Conservation (phyloP, 495 filamentous ascomycete genomes). For the Pseudomonodictys pantanalensis region DNA sequence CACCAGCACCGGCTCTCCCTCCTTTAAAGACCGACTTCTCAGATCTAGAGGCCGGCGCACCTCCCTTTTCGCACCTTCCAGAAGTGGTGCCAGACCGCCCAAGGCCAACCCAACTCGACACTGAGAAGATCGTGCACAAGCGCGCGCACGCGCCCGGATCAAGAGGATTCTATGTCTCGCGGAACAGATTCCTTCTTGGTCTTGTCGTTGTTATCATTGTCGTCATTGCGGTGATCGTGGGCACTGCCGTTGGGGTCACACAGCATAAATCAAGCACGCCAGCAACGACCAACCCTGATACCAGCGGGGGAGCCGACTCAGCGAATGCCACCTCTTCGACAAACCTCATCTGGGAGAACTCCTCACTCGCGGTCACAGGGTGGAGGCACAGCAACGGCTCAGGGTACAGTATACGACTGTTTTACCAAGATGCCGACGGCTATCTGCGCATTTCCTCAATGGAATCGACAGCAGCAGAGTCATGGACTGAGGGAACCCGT, state of each 20-base stretch:
- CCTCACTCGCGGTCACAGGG: neutral
- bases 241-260: neutral
- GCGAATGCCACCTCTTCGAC: neutral
- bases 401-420: neutral
- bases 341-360: neutral
- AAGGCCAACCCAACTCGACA: no score
- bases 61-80: no score
- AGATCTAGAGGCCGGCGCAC: no score
- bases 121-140: no score
- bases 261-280: neutral
- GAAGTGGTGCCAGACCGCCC: no score
- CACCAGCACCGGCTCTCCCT: no score
- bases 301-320: neutral
- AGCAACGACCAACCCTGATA: neutral
- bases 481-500: neutral
- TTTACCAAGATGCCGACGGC: neutral
- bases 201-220: neutral
- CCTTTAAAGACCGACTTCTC: no score
- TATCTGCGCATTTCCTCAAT: neutral
- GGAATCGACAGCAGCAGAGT: neutral
- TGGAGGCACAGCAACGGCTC: neutral
- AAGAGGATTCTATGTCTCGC: neutral
- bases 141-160: no score
- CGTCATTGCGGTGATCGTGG: neutral
- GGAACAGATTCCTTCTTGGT: neutral